Percentiles rank a stretch among this genome's conserved stretches.
Evolutionary conservation across 2,329 filamentous ascomycete genomes (phyloP).

Genomic region (Diaporthe humulicola): DNA sequence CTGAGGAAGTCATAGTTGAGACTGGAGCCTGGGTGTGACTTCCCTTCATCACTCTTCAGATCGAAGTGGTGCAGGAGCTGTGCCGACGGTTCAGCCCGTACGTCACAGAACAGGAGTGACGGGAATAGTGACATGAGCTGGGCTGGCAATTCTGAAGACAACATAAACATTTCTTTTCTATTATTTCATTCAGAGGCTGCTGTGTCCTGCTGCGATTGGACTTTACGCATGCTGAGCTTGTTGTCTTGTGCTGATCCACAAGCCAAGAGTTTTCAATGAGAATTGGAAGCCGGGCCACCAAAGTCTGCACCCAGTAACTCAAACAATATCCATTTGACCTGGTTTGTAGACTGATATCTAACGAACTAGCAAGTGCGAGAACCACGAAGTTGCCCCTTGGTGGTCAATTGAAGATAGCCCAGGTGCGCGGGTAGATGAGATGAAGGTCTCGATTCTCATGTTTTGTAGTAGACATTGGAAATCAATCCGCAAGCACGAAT

Average conservation of each 20-base stretch:
- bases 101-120: neutral
- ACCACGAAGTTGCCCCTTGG: no score
- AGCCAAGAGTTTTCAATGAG: no score
- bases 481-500: no score
- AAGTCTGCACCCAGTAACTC: no score
- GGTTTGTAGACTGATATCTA: neutral
- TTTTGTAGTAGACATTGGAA: neutral
- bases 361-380: neutral
- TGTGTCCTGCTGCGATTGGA: no score
- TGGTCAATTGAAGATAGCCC: no score
- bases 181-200: neutral
- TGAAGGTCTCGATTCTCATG: fast-evolving
- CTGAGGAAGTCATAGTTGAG: neutral
- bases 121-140: neutral
- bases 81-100: no score
- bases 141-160: neutral
- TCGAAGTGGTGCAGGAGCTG: neutral
- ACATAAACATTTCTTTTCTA: neutral
- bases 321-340: no score
- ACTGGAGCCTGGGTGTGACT: neutral
- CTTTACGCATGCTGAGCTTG: no score
- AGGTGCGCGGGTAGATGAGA: neutral
- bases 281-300: no score
- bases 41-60: no score
- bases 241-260: no score